A percentile compares a stretch with the other conserved stretches of the same genome.
Conservation (phyloP, 805 yeast genomes). For the Candida maltosa region DNA sequence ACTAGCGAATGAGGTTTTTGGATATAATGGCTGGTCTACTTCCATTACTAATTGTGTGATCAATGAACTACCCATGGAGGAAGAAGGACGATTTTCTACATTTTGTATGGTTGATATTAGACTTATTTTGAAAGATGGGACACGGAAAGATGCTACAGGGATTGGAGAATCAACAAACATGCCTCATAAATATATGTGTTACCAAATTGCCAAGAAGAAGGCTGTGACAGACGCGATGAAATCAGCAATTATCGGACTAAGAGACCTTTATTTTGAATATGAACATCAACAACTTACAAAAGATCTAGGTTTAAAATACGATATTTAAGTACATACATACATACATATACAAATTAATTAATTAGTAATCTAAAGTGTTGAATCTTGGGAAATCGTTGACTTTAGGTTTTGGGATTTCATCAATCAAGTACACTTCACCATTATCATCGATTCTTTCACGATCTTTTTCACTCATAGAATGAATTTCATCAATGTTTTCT, state of each 20-base stretch:
- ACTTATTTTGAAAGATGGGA: slow-evolving; percentile 43
- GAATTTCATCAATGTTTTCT: slow-evolving; percentile 71
- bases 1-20: slow-evolving; percentile 51
- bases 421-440: slow-evolving; percentile 76
- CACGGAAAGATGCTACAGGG: slow-evolving; percentile 36
- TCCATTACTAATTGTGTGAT: slow-evolving; percentile 26
- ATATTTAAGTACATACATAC: slow-evolving; percentile 1
- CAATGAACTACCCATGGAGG: slow-evolving; percentile 16
- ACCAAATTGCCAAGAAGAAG: slow-evolving; percentile 42
- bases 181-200: slow-evolving; percentile 32
- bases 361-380: slow-evolving; percentile 55
- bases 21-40: slow-evolving; percentile 57
- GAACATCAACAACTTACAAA: slow-evolving; percentile 1
- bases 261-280: slow-evolving; percentile 8
- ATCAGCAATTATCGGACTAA: slow-evolving; percentile 28
- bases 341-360: not conserved
- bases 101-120: slow-evolving; percentile 27
- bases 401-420: slow-evolving; percentile 70
- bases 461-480: slow-evolving; percentile 76
- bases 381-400: slow-evolving; percentile 61
- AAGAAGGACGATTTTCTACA: slow-evolving; percentile 18
- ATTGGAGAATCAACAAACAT: slow-evolving; percentile 30
- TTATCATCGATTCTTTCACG: slow-evolving; percentile 86
- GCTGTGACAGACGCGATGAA: slow-evolving; percentile 46
- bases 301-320: not conserved